These are phyloP conservation scores for Penicillium riverlandense DNA, from an alignment of 495 filamentous ascomycete species.

Conservation along the genomic window DNA sequence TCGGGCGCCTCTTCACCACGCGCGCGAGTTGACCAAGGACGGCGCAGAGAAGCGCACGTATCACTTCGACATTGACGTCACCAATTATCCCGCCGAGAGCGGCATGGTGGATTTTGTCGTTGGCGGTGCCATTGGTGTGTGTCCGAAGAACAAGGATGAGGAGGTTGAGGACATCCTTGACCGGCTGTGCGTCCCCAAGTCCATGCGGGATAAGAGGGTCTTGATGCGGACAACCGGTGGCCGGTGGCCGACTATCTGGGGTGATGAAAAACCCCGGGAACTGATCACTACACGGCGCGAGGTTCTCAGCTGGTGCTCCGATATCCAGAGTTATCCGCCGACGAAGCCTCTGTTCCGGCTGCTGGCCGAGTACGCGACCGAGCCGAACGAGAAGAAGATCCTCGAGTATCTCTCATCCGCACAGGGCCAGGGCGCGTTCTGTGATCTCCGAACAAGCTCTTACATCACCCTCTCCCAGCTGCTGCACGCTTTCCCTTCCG, in stretches of 20 bases:
- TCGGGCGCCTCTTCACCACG: slow-evolving; percentile 71
- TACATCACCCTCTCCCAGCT: slow-evolving; percentile 80
- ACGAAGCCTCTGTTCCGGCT: slow-evolving; percentile 83
- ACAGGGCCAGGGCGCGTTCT: slow-evolving; percentile 91
- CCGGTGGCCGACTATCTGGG: slow-evolving; percentile 97
- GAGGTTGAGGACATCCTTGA: slow-evolving; percentile 81
- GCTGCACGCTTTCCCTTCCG: slow-evolving; percentile 84
- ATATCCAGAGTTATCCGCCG: slow-evolving; percentile 86
- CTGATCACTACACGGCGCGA: slow-evolving; percentile 83
- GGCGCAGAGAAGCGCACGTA: slow-evolving; percentile 96
- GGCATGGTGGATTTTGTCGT: slow-evolving; percentile 90
- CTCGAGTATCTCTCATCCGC: slow-evolving; percentile 76
- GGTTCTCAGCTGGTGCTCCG: slow-evolving; percentile 88
- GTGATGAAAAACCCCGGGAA: slow-evolving; percentile 76
- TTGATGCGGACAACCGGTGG: slow-evolving; percentile 69
- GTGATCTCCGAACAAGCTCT: slow-evolving; percentile 85
- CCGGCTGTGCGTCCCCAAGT: slow-evolving; percentile 65
- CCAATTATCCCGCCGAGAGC: slow-evolving; percentile 81
- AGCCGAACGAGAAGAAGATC: slow-evolving; percentile 78
- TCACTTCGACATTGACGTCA: slow-evolving; percentile 95
- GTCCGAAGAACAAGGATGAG: slow-evolving; percentile 72
- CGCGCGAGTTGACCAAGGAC: slow-evolving; percentile 78
- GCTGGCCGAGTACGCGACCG: slow-evolving; percentile 75
- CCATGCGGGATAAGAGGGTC: slow-evolving; percentile 74
- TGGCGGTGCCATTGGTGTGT: slow-evolving; percentile 89